A percentile compares a stretch with the other conserved stretches of the same genome.
These are phyloP conservation scores for Akanthomyces lecanii DNA, from an alignment of 2,329 filamentous ascomycete species.

Conservation along the genomic window DNA sequence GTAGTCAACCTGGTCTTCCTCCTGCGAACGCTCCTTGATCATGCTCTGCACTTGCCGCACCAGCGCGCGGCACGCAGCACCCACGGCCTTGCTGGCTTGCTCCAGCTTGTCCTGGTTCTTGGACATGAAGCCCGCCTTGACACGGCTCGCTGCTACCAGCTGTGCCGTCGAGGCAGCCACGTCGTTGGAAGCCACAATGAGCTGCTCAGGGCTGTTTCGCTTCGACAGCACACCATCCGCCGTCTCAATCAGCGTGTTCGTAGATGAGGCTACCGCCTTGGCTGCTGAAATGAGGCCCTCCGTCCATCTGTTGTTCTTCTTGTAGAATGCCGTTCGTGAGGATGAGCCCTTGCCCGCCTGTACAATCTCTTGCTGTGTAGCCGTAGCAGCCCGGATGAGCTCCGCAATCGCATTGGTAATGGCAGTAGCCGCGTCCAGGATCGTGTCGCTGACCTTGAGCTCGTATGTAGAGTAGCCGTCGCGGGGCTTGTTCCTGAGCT, in stretches of 20 bases:
- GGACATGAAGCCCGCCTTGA: slow-evolving; percentile 98
- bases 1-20: slow-evolving; percentile 85
- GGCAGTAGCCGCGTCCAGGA: slow-evolving; percentile 85
- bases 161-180: slow-evolving; percentile 95
- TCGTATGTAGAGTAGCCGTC: slow-evolving; percentile 96
- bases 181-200: slow-evolving; percentile 96
- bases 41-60: slow-evolving; percentile 93
- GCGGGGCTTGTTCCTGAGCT: slow-evolving; percentile 92
- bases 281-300: slow-evolving; percentile 95
- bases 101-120: slow-evolving; percentile 92
- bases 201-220: slow-evolving; percentile 90
- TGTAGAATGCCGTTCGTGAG: slow-evolving; percentile 93
- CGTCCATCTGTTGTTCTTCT: slow-evolving; percentile 99
- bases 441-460: slow-evolving; percentile 90
- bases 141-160: slow-evolving; percentile 88
- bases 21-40: slow-evolving; percentile 79
- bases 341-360: slow-evolving; percentile 84
- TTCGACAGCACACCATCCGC: slow-evolving; percentile 91
- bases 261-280: slow-evolving; percentile 90
- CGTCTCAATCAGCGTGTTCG: slow-evolving; percentile 95
- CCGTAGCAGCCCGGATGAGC: slow-evolving; percentile 90
- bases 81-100: slow-evolving; percentile 87
- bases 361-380: slow-evolving; percentile 93
- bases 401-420: slow-evolving; percentile 92
- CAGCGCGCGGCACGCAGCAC: slow-evolving; percentile 77